Conservation (phyloP, 768 basidiomycete species). For the Crucibulum laeve region DNA sequence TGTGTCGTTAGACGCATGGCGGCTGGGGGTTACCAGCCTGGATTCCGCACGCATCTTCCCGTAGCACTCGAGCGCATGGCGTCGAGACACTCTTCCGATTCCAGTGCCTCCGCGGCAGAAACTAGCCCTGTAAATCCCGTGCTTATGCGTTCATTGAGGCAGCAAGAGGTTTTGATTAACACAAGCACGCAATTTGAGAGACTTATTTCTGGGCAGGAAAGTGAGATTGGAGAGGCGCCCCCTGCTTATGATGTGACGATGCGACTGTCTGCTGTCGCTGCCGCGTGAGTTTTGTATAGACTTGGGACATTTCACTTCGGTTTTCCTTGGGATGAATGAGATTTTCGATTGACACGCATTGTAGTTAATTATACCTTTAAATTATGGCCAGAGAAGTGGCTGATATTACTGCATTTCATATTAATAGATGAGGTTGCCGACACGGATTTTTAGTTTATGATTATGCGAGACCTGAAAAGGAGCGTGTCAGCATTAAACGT, state of each 20-base stretch:
- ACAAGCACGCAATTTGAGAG: constrained; percentile 65
- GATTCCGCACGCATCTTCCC: constrained; percentile 9
- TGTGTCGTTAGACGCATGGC: constrained; percentile 28
- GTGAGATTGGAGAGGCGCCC: constrained; percentile 77
- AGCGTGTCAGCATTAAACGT: too few species aligned
- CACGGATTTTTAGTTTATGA: too few species aligned
- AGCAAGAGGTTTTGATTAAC: constrained; percentile 31
- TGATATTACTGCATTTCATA: too few species aligned
- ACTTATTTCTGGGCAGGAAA: constrained; percentile 79
- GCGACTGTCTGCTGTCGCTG: too few species aligned
- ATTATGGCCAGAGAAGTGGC: too few species aligned
- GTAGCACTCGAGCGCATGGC: constrained; percentile 23
- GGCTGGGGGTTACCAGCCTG: constrained; percentile 4
- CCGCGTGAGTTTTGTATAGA: too few species aligned
- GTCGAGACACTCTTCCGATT: constrained; percentile 29
- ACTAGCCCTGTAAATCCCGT: constrained; percentile 26
- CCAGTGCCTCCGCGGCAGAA: constrained; percentile 30
- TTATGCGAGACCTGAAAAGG: too few species aligned
- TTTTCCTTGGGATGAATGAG: too few species aligned
- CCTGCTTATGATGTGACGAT: constrained; percentile 58
- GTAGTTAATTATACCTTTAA: too few species aligned
- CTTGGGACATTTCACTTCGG: too few species aligned
- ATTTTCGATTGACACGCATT: too few species aligned
- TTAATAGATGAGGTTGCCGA: too few species aligned
- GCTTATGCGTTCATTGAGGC: constrained; percentile 22